These are phyloP conservation scores for Zygoascus bituminiphila DNA, from an alignment of 805 yeast genomes.

Conservation along the genomic window DNA sequence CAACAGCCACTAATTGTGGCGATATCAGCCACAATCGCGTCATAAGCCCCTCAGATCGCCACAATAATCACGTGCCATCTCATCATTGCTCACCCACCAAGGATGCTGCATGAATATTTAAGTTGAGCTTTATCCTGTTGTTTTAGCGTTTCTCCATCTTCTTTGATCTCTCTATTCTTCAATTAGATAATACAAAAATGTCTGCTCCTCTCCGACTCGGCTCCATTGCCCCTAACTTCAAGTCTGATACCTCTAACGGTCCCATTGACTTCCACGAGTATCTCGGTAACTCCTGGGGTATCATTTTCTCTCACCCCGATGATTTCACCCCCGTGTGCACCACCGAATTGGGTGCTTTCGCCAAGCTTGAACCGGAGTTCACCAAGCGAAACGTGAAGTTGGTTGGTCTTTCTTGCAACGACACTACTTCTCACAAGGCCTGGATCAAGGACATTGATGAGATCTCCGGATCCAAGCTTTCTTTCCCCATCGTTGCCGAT, in stretches of 20 bases:
- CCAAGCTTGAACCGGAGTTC: slow-evolving; percentile 85
- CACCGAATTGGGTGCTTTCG: slow-evolving; percentile 92
- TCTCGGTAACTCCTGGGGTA: slow-evolving; percentile 80
- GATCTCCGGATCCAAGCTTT: slow-evolving; percentile 63
- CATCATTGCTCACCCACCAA: background rate
- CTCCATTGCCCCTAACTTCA: slow-evolving; percentile 81
- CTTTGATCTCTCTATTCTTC: too few species aligned
- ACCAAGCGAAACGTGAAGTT: slow-evolving; percentile 80
- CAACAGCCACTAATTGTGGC: background rate
- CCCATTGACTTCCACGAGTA: slow-evolving; percentile 79
- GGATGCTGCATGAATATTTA: background rate
- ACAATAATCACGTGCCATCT: background rate
- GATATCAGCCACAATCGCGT: background rate
- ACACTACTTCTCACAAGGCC: slow-evolving; percentile 68
- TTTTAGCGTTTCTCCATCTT: too few species aligned
- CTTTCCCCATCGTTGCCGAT: slow-evolving; percentile 90
- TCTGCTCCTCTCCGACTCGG: slow-evolving; percentile 54
- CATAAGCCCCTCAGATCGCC: background rate
- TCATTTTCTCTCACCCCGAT: slow-evolving; percentile 90
- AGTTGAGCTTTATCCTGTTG: too few species aligned
- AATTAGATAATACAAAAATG: background rate
- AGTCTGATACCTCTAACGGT: slow-evolving; percentile 77
- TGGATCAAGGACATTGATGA: slow-evolving; percentile 95
- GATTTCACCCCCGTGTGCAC: slow-evolving; percentile 97
- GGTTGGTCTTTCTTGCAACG: slow-evolving; percentile 86